Conservation (phyloP, 495 filamentous ascomycete species). For the Letharia lupina region DNA sequence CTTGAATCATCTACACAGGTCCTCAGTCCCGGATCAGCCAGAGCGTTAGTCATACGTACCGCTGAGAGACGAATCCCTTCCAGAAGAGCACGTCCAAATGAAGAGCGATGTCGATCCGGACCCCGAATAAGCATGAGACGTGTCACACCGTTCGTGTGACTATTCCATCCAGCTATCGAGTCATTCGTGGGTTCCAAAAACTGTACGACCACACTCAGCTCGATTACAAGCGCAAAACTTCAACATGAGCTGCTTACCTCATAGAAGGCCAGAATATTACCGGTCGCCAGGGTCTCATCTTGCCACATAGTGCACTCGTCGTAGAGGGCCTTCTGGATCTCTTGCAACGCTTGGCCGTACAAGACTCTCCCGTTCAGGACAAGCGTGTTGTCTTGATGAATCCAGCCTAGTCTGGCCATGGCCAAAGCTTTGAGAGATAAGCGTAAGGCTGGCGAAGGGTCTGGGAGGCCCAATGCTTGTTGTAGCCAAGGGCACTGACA, state of each 20-base stretch:
- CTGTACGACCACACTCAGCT: background rate
- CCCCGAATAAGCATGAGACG: background rate
- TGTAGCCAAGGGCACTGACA: background rate
- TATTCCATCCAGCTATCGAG: conserved; percentile 1
- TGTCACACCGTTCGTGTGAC: background rate
- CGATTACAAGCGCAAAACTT: background rate
- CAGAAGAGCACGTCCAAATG: background rate
- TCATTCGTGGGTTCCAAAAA: background rate
- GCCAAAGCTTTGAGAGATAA: background rate
- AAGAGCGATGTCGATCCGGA: conserved; percentile 2
- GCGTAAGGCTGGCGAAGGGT: conserved; percentile 6
- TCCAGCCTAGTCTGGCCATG: conserved; percentile 3
- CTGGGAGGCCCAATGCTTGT: background rate
- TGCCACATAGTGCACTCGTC: conserved; percentile 1
- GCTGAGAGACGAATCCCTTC: background rate
- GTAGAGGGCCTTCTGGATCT: background rate
- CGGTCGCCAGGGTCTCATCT: background rate
- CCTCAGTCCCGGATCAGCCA: background rate
- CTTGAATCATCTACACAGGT: background rate
- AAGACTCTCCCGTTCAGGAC: background rate
- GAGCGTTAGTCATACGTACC: background rate
- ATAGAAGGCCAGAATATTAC: background rate
- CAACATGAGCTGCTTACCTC: background rate
- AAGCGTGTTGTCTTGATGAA: background rate
- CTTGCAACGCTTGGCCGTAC: conserved; percentile 1